Base-by-base conservation (phyloP, 345 rosid species). In the Dipteronia sinensis region DNA sequence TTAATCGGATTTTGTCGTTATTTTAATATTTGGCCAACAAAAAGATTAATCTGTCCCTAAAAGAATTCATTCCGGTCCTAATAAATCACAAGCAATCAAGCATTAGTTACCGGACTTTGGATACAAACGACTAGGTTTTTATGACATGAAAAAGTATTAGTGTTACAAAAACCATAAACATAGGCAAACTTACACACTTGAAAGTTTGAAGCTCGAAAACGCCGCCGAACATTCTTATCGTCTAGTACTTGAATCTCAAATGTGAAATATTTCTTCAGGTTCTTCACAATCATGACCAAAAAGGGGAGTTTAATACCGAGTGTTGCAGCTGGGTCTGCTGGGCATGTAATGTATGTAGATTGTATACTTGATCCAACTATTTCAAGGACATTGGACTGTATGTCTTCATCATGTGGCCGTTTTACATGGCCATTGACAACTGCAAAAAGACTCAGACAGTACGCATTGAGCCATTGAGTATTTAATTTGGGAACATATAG, bases 131-230 rank as follows among this genome's bases (percentile, higher is more conserved):
- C 8, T 22, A 40, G 49, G 58, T 6, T n/a, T 16, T 42, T 40
- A 13, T 38, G 67, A 56, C 25, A 42, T 59, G 16, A 11, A n/a
- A 23, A 73, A 16, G 8, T 42, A 42, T 4, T 4, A 42, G 46
- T 7, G 22, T 6, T 58, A 31, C 31, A 9, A 34, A 27, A 49
- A 64, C 23, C 11, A 62, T 61, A 63, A 63, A 66, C 71, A 82
- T 68, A 87, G 89, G 85, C 81, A 84, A 83, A 90, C 90, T 84
- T 83, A 90, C 99, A 89, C 78, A 96, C 99, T 90, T 96, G 99
- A 83, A 90, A 96, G 83, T 94, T 96, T 87, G 99, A 96, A 90
- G 99, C 92, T 31, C 98, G 92, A 79, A 96, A 96, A 71, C 99
- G 97, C 42, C 99, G 81, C 71, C 99, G 88, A 58, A 96, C 98